These are phyloP conservation scores for Apiospora kogelbergensis DNA, from an alignment of 2,329 filamentous ascomycete species.

Conservation along the genomic window DNA sequence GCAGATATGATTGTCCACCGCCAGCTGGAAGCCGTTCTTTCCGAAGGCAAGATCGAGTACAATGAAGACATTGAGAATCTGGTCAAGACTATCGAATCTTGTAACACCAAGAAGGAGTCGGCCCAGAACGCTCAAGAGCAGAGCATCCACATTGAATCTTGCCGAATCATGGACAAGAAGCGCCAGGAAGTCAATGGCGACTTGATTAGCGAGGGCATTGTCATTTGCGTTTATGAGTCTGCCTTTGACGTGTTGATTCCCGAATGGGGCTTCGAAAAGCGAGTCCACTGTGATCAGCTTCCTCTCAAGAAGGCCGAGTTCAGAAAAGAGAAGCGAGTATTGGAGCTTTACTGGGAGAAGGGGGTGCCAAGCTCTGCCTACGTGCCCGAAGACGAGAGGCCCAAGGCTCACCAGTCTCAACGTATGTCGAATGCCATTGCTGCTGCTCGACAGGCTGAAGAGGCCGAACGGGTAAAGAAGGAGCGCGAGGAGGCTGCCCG, in stretches of 20 bases:
- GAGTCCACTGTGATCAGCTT: conserved; percentile 96
- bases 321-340: conserved; percentile 88
- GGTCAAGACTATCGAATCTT: conserved; percentile 89
- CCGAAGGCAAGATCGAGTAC: conserved; percentile 79
- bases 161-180: conserved; percentile 91
- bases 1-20: conserved; percentile 94
- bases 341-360: conserved; percentile 99
- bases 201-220: conserved; percentile 91
- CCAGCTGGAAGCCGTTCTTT: conserved; percentile 85
- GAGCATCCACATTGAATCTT: conserved; percentile 97
- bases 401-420: conserved; percentile 75
- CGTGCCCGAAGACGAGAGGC: conserved; percentile 93
- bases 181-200: conserved; percentile 85
- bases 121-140: conserved; percentile 97
- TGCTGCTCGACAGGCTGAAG: conserved; percentile 77
- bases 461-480: conserved; percentile 76
- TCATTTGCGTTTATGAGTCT: conserved; percentile 96
- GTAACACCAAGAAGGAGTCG: conserved; percentile 99
- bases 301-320: conserved; percentile 99
- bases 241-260: conserved; percentile 98
- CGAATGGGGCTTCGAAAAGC: conserved; percentile 98
- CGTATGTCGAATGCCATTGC: conserved; percentile 74
- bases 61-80: conserved; percentile 85
- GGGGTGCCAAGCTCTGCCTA: conserved; percentile 95
- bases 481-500: conserved; percentile 89